These are phyloP conservation scores for Rhodotorula mucilaginosa DNA, from an alignment of 1,284 basidiomycete genomes.

Conservation along the genomic window DNA sequence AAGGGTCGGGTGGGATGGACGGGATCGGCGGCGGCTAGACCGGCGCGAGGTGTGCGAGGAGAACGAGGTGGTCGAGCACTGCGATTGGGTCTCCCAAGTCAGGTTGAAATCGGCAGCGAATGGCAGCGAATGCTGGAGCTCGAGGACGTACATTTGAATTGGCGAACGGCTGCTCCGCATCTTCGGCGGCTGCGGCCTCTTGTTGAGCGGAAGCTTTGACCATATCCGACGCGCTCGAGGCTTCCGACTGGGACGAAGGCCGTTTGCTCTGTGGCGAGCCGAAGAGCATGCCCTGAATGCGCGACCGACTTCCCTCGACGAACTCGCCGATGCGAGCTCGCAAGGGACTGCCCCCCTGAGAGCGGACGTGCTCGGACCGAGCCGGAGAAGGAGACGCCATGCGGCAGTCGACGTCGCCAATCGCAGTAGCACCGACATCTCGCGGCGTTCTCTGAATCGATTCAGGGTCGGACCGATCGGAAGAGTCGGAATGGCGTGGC, in stretches of 20 bases:
- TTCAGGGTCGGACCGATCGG: too few relatives aligned
- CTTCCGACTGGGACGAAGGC: not conserved
- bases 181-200: conserved; percentile 1
- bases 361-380: not conserved
- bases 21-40: not conserved
- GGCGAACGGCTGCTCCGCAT: conserved; percentile 9
- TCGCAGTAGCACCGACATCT: too few relatives aligned
- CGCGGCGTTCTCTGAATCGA: too few relatives aligned
- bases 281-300: conserved; percentile 19
- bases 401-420: conserved; percentile 4
- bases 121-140: too few relatives aligned
- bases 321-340: conserved; percentile 8
- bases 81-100: not conserved
- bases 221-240: too few relatives aligned
- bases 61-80: not conserved
- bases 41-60: conserved; percentile 11
- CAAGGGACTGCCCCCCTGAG: not conserved
- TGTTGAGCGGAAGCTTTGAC: not conserved
- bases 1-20: conserved; percentile 26
- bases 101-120: not conserved
- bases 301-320: conserved; percentile 12
- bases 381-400: conserved; percentile 11
- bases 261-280: not conserved
- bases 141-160: not conserved
- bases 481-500: too few relatives aligned